Evolutionary conservation across 257 asterid genomes (phyloP).

Genomic region (Pogostemon cablin): DNA sequence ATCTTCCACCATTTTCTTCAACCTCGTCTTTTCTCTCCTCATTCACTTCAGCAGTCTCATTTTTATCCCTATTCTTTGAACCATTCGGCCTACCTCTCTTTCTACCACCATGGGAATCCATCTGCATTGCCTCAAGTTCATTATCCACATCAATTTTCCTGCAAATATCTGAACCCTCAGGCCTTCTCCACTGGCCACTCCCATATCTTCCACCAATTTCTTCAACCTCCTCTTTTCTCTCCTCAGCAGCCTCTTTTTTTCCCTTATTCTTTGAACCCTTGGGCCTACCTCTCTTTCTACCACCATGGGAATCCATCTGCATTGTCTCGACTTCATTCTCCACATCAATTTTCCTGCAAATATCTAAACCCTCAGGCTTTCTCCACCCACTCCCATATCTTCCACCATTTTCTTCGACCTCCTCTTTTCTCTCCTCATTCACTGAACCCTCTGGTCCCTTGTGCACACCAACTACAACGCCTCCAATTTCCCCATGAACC

Average conservation of each 20-base stretch:
- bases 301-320: slow-evolving; percentile 18
- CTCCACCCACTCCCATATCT: slow-evolving; percentile 17
- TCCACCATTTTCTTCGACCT: slow-evolving; percentile 22
- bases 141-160: slow-evolving; percentile 13
- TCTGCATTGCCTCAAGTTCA: slow-evolving; percentile 30
- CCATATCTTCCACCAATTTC: slow-evolving; percentile 6
- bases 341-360: neutral
- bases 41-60: neutral
- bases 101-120: slow-evolving; percentile 23
- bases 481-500: slow-evolving; percentile 2
- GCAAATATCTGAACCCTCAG: slow-evolving; percentile 29
- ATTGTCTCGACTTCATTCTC: slow-evolving; percentile 13
- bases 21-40: neutral
- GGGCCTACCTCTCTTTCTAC: slow-evolving; percentile 40
- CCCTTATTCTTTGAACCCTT: slow-evolving; percentile 43
- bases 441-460: too few relatives aligned
- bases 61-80: slow-evolving; percentile 32
- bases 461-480: slow-evolving; percentile 3
- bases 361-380: slow-evolving; percentile 34
- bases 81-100: slow-evolving; percentile 46
- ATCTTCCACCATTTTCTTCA: slow-evolving; percentile 20
- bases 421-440: slow-evolving; percentile 33
- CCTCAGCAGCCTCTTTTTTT: neutral
- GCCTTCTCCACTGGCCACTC: slow-evolving; percentile 29
- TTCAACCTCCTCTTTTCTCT: neutral